Base-by-base conservation (phyloP, 768 basidiomycete species). In the Boletellus emodensis region DNA sequence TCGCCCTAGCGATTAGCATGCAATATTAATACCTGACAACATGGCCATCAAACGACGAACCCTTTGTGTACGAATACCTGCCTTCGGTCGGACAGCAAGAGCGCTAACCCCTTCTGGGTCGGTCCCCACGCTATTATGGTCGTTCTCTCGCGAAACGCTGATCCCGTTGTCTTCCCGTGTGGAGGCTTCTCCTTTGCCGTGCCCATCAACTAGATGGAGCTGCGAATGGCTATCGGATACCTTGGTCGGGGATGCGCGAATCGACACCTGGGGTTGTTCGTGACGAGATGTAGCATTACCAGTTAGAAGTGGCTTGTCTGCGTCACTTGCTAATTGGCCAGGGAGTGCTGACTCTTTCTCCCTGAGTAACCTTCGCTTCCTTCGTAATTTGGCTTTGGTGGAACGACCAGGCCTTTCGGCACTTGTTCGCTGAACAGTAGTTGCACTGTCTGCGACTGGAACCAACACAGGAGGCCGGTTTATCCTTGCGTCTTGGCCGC, bases 1-100 rank as follows among this genome's bases (percentile, higher is more conserved):
- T 68, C 67, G 12, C 67, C 68, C 67, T 68, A 18, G 17, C 8
- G 28, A 43, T 40, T 9, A 38, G 30, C 33, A 49, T 43, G 39
- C 6, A 33, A 50, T 8, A 47, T 53, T 18, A 53, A 41, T 24
- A 15, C 34, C 3, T 15, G 33, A 32, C 1, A 36, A 30, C 20
- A 22, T 6, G 15, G 13, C n/a, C 3, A 32, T 40, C 6, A 15
- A 44, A 3, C 40, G n/a, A 56, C 66, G 32, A 52, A 66, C 66
- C 45, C 66, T 58, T 39, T 68, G 47, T 17, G 65, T 66, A 37
- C 58, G 55, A 45, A 66, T 2, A 9, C 64, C 64, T n/a, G 62
- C 60, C 35, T 49, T 52, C 33, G 61, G 24, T 37, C 5, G 48
- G 32, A 40, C 50, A 30, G 30, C 30, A 36, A 52, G 41, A 13